Percentiles rank a stretch among this genome's conserved stretches.
These are phyloP conservation scores for Cutaneotrichosporon cavernicola DNA, from an alignment of 1,284 basidiomycete species.

Conservation along the genomic window DNA sequence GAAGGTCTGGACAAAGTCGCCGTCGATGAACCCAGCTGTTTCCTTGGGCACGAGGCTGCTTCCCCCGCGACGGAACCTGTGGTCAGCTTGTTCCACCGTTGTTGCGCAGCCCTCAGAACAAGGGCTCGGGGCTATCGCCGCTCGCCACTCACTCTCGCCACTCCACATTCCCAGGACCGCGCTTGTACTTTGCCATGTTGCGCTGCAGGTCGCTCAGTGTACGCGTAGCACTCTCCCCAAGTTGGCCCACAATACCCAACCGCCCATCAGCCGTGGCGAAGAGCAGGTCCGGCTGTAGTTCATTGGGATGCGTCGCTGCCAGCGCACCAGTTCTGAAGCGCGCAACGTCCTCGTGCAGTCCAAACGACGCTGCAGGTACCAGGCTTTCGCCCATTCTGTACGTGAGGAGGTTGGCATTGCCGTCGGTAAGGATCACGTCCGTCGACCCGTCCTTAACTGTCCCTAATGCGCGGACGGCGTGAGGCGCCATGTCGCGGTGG, in stretches of 20 bases:
- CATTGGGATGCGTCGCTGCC: constrained; percentile 33
- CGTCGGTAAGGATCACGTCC: constrained; percentile 59
- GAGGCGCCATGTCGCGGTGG: constrained; percentile 72
- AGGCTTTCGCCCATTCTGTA: constrained; percentile 50
- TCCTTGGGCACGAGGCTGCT: constrained; percentile 60
- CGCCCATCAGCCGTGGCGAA: constrained; percentile 78
- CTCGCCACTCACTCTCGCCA: constrained; percentile 62
- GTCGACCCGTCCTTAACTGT: constrained; percentile 51
- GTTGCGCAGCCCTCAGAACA: neutral
- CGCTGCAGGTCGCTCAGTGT: constrained; percentile 72
- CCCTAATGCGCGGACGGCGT: constrained; percentile 58
- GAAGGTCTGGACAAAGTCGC: constrained; percentile 76
- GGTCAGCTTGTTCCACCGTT: constrained; percentile 7
- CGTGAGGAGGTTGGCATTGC: constrained; percentile 71
- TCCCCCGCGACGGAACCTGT: constrained; percentile 65
- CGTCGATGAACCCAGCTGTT: constrained; percentile 76
- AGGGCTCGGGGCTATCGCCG: no score
- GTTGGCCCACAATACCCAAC: constrained; percentile 72
- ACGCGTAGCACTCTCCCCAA: constrained; percentile 61
- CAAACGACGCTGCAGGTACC: constrained; percentile 50
- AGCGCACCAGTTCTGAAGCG: constrained; percentile 46
- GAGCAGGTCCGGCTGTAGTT: constrained; percentile 60
- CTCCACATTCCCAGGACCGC: constrained; percentile 62
- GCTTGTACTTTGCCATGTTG: constrained; percentile 65
- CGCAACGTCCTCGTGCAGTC: constrained; percentile 54